Percentiles rank a stretch among this genome's conserved stretches.
These are phyloP conservation scores for Camellia japonica DNA, from an alignment of 148 eudicot species.

Conservation along the genomic window DNA sequence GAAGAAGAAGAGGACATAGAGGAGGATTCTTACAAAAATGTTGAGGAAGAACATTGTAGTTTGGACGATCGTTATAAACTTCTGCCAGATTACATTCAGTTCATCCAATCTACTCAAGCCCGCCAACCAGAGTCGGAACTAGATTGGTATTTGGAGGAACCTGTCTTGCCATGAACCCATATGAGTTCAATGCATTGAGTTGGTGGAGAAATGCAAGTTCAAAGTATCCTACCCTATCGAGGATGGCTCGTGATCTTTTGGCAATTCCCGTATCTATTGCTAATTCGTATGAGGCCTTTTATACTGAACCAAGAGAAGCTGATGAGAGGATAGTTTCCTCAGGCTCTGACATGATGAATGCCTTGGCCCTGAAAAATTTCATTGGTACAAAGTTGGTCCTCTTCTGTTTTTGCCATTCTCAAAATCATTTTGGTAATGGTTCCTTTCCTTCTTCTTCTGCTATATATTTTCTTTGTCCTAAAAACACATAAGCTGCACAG, in stretches of 20 bases:
- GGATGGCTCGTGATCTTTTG: constrained; percentile 8
- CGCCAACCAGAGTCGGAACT: background rate
- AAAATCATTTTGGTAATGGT: too few relatives aligned
- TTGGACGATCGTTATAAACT: background rate
- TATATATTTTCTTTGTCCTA: too few relatives aligned
- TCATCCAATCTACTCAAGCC: background rate
- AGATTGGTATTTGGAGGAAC: constrained; percentile 17
- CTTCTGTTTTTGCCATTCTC: too few relatives aligned
- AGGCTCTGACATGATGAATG: too few relatives aligned
- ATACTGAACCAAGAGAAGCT: background rate
- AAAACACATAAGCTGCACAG: too few relatives aligned
- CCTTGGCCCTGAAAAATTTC: background rate
- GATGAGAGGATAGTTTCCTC: background rate
- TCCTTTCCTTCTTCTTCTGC: too few relatives aligned
- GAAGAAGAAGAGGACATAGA: background rate
- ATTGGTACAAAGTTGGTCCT: background rate
- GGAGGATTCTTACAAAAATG: background rate
- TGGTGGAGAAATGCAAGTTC: constrained; percentile 12
- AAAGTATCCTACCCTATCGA: constrained; percentile 7
- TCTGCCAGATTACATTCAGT: background rate
- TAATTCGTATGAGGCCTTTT: background rate
- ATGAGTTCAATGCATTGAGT: constrained; percentile 1
- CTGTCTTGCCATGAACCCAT: constrained; percentile 1
- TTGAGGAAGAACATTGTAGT: background rate
- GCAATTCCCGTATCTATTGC: constrained; percentile 12